These are phyloP conservation scores for Rhododendron ovatum DNA, from an alignment of 148 eudicot species.

Conservation along the genomic window DNA sequence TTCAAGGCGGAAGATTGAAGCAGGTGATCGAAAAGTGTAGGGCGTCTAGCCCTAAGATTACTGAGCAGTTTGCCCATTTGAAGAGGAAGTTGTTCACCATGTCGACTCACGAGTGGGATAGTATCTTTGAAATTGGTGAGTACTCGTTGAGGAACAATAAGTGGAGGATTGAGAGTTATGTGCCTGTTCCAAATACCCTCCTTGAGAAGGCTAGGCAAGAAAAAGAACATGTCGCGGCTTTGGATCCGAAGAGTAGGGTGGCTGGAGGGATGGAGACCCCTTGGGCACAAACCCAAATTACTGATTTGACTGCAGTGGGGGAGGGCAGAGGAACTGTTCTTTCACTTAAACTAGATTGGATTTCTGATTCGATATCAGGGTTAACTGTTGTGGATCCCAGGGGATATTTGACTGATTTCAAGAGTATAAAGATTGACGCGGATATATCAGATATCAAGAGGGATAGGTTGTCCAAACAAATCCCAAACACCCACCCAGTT, in stretches of 20 bases:
- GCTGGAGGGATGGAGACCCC: constrained; percentile 94
- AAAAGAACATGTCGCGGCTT: constrained; percentile 77
- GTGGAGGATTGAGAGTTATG: constrained; percentile 83
- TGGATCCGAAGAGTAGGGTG: constrained; percentile 83
- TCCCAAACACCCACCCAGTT: constrained; percentile 91
- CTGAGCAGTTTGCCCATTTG: constrained; percentile 87
- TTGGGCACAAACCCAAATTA: constrained; percentile 78
- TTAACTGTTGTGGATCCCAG: constrained; percentile 86
- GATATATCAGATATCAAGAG: constrained; percentile 88
- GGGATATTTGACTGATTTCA: constrained; percentile 85
- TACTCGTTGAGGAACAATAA: constrained; percentile 85
- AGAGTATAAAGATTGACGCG: constrained; percentile 97
- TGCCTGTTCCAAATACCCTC: constrained; percentile 84
- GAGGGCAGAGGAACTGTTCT: constrained; percentile 97
- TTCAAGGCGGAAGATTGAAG: constrained; percentile 78
- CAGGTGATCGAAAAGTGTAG: constrained; percentile 85
- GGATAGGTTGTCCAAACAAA: constrained; percentile 73
- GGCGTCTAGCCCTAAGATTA: constrained; percentile 81
- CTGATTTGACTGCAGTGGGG: constrained; percentile 95
- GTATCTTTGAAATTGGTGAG: constrained; percentile 89
- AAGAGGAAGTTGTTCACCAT: constrained; percentile 70
- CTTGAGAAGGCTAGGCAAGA: constrained; percentile 97
- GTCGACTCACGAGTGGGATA: constrained; percentile 75
- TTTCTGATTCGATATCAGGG: constrained; percentile 84
- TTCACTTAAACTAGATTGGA: constrained; percentile 74